phyloP scores from a whole-genome alignment of 441 rosid species.

The Adansonia gregorii region DNA sequence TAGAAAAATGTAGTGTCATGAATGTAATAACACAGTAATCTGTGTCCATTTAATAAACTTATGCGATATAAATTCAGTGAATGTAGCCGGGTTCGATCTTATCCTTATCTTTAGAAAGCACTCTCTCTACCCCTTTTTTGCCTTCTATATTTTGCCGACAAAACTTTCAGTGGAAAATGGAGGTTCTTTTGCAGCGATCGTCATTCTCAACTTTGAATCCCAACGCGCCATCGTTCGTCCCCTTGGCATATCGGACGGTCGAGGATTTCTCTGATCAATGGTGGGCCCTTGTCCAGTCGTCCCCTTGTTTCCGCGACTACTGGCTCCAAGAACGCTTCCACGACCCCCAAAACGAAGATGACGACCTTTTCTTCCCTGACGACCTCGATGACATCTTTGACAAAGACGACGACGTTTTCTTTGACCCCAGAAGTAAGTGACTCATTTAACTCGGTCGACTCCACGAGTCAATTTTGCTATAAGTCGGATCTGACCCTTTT shows the following conservation, averaged over 20 bases:
- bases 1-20: slow-evolving; percentile 20
- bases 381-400: slow-evolving; percentile 20
- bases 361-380: slow-evolving; percentile 29
- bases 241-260: slow-evolving; percentile 58
- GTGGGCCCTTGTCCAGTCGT: slow-evolving; percentile 63
- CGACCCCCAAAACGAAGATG: slow-evolving; percentile 45
- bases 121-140: background rate
- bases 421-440: slow-evolving; percentile 18
- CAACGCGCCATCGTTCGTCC: slow-evolving; percentile 64
- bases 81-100: background rate
- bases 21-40: background rate
- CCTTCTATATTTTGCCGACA: background rate
- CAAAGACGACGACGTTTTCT: background rate
- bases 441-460: background rate
- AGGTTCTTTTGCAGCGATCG: slow-evolving; percentile 38
- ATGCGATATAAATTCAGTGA: slow-evolving; percentile 17
- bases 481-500: background rate
- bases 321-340: slow-evolving; percentile 63
- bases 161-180: slow-evolving; percentile 36
- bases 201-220: slow-evolving; percentile 49
- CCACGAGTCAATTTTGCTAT: background rate
- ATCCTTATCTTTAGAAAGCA: background rate
- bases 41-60: background rate
- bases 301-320: slow-evolving; percentile 69
- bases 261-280: slow-evolving; percentile 75